Evolutionary conservation across 495 filamentous ascomycete genomes (phyloP).

Genomic region (Annulohypoxylon stygium): DNA sequence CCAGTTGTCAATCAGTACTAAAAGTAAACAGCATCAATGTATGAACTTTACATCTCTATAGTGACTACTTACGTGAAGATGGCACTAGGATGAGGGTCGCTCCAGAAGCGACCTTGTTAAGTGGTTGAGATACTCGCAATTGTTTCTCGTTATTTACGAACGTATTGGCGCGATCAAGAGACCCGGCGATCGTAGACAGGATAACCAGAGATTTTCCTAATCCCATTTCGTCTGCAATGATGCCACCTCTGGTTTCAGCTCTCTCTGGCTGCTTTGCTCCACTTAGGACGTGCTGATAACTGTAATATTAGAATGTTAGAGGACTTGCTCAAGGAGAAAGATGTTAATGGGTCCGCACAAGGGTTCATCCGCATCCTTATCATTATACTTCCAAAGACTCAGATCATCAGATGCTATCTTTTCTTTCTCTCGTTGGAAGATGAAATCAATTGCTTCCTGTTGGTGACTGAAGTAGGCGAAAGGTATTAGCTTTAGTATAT

Average conservation of each 20-base stretch:
- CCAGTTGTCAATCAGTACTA: neutral
- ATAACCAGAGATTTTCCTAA: conserved; percentile 57
- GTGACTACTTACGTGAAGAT: neutral
- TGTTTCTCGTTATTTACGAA: neutral
- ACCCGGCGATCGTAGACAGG: neutral
- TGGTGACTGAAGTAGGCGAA: conserved; percentile 4
- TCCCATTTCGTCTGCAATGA: conserved; percentile 57
- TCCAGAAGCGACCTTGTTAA: neutral
- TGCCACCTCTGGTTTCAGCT: conserved; percentile 40
- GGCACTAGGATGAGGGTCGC: neutral
- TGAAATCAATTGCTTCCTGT: conserved; percentile 24
- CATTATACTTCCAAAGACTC: conserved; percentile 10
- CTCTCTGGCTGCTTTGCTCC: conserved; percentile 4
- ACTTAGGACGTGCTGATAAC: conserved; percentile 26
- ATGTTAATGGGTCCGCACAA: neutral
- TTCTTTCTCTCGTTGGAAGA: conserved; percentile 13
- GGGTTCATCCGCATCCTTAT: neutral
- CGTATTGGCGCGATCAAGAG: conserved; percentile 41
- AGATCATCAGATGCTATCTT: neutral
- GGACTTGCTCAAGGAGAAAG: neutral
- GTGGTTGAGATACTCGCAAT: neutral
- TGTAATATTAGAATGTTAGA: neutral
- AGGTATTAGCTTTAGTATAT: neutral
- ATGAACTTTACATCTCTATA: neutral
- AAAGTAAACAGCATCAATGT: neutral